Conservation (phyloP, 257 asterid species). For the Parsonsia alboflavescens region DNA sequence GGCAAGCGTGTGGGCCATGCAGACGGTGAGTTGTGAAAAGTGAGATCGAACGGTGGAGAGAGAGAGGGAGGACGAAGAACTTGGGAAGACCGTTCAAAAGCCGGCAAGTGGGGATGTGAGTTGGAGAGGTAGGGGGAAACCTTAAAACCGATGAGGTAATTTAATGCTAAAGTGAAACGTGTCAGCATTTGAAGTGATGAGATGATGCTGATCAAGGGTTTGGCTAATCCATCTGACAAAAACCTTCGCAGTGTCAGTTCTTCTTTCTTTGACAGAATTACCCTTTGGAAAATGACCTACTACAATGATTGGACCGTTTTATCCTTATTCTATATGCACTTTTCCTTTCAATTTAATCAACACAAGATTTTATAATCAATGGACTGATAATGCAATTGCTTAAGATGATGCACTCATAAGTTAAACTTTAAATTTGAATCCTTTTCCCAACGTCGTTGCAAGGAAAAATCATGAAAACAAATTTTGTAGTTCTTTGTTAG, state of each 20-base stretch:
- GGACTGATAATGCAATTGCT: too few relatives aligned
- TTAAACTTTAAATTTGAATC: too few relatives aligned
- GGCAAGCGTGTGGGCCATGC: constrained; percentile 18
- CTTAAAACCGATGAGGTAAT: constrained; percentile 34
- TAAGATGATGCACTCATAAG: too few relatives aligned
- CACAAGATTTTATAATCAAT: too few relatives aligned
- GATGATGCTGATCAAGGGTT: constrained; percentile 13
- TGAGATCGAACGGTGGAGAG: constrained; percentile 13
- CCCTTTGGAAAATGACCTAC: constrained; percentile 11
- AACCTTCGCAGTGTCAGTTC: background rate
- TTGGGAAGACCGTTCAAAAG: background rate
- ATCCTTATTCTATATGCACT: background rate
- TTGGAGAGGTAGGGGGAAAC: constrained; percentile 18
- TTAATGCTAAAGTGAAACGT: constrained; percentile 31
- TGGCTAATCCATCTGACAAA: constrained; percentile 17
- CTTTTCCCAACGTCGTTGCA: background rate
- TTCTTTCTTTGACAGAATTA: constrained; percentile 7
- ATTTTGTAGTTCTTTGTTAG: too few relatives aligned
- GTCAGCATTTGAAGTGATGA: constrained; percentile 26
- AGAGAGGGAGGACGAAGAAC: background rate
- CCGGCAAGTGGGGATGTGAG: background rate
- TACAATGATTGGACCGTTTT: constrained; percentile 14
- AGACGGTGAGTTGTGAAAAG: background rate
- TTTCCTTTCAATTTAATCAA: too few relatives aligned
- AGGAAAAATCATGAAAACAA: too few relatives aligned